Base-by-base conservation (phyloP, 2,329 filamentous ascomycete species). In the Nothopassalora personata region DNA sequence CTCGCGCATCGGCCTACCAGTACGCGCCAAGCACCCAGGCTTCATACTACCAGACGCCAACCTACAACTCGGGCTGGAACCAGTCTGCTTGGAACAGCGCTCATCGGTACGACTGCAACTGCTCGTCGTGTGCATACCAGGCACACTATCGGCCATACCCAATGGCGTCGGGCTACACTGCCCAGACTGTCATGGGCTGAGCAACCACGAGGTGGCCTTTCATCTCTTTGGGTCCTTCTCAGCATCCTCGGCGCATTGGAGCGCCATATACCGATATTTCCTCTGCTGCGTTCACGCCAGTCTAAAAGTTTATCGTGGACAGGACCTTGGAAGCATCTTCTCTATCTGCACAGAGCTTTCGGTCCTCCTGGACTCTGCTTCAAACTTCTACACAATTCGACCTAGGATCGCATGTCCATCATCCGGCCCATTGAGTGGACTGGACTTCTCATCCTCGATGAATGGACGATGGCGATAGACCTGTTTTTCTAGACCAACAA, bases 101-200 rank as follows among this genome's bases (percentile, higher is more conserved):
- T 47, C 72, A 74, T 54, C 69, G 70, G 51, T 71, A 68, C 58
- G 72, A 72, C 47, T 74, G 72, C 64, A 64, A 60, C 54, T 74
- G 72, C 62, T 67, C 70, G 30, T 60, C 66, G 23, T 74, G 72
- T 58, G 61, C 65, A 30, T 72, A 72, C 58, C 67, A 71, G 59
- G 64, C 67, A 23, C 70, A 73, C 59, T 72, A 70, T 57, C 71
- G 71, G 15, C 64, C 70, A 39, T 73, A 72, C 59, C 63, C 66
- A 19, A 67, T 70, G 64, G 61, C 67, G 33, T 66, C 70, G 8
- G 64, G 65, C 59, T 73, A 72, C 60, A 60, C 68, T 30, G 64
- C 70, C 48, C 71, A 73, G 64, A 69, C 71, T n/a, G 71, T 73
- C 54, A 71, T 72, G 65, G 71, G 71, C n/a, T 73, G 61, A 54